phyloP scores from a whole-genome alignment of 345 rosid genomes.

The Populus deltoides region DNA sequence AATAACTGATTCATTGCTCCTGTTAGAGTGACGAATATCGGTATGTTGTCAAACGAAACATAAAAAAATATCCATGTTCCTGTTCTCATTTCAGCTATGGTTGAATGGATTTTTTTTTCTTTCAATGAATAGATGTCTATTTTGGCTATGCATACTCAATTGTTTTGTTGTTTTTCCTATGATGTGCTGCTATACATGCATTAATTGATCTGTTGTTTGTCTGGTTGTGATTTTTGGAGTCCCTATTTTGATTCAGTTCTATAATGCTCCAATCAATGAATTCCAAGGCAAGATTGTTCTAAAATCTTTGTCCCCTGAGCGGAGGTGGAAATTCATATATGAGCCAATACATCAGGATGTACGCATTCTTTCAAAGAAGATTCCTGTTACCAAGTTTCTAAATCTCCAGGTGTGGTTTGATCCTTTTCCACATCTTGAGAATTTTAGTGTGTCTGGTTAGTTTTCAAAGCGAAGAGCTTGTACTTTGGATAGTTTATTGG shows the following conservation, averaged over 20 bases:
- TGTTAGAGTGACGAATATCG: not conserved
- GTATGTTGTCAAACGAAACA: not conserved
- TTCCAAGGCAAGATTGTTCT: conserved; percentile 77
- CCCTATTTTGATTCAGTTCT: conserved; percentile 49
- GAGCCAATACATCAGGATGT: conserved; percentile 76
- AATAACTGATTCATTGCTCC: not conserved
- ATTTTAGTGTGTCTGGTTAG: not conserved
- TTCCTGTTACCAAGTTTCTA: conserved; percentile 73
- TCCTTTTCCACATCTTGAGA: not conserved
- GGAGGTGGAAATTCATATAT: conserved; percentile 72
- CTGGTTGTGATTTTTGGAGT: conserved; percentile 12
- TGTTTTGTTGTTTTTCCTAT: not conserved
- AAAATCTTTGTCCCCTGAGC: conserved; percentile 70
- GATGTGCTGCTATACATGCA: not conserved
- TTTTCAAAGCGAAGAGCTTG: not conserved
- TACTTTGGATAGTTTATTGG: not conserved
- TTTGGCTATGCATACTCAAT: too few species aligned
- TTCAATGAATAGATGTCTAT: not conserved
- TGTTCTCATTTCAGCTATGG: too few species aligned
- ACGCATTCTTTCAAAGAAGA: conserved; percentile 70
- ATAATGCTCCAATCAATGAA: conserved; percentile 79
- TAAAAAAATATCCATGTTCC: not conserved
- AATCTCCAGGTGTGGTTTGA: conserved; percentile 64
- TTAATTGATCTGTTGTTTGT: not conserved
- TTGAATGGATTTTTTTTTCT: not conserved